Conservation (phyloP, 352 stramenopile species). For the Phytopythium mirpurense region DNA sequence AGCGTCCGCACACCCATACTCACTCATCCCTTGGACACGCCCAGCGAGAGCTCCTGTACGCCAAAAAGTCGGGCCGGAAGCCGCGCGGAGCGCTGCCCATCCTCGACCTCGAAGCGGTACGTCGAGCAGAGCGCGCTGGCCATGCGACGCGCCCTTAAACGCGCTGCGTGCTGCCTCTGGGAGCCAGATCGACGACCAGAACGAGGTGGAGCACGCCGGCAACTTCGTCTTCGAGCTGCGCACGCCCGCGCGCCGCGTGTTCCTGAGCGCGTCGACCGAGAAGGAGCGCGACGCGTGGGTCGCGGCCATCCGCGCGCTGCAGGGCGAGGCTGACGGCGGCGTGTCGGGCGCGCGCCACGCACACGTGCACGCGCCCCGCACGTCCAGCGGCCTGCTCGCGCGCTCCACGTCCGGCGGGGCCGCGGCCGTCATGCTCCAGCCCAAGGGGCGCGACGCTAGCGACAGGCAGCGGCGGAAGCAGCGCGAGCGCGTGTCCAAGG, state of each 20-base stretch:
- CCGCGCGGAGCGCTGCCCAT: constrained; percentile 37
- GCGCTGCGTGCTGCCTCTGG: neutral
- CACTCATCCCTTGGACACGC: neutral
- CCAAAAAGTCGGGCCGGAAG: constrained; percentile 81
- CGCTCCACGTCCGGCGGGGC: constrained; percentile 34
- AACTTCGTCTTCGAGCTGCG: constrained; percentile 82
- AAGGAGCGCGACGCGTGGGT: constrained; percentile 67
- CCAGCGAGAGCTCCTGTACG: constrained; percentile 71
- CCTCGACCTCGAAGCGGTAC: constrained; percentile 59
- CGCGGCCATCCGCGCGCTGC: constrained; percentile 36
- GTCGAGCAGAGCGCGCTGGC: constrained; percentile 4
- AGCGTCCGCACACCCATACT: neutral
- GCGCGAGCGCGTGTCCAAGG: constrained; percentile 40
- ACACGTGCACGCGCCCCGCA: constrained; percentile 11
- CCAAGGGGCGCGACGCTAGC: constrained; percentile 7
- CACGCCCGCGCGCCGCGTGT: constrained; percentile 39
- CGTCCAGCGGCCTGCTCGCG: constrained; percentile 22
- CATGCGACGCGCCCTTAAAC: neutral
- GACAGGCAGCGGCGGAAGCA: constrained; percentile 13
- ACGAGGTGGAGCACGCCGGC: constrained; percentile 56
- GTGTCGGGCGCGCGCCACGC: constrained; percentile 2
- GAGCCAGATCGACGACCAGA: constrained; percentile 77
- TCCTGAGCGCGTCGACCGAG: constrained; percentile 73
- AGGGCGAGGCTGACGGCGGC: constrained; percentile 16
- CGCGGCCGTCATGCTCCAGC: constrained; percentile 12